Percentiles rank a stretch among this genome's conserved stretches.
Conservation (phyloP, 805 yeast species). For the Saccharomycopsis vini region DNA sequence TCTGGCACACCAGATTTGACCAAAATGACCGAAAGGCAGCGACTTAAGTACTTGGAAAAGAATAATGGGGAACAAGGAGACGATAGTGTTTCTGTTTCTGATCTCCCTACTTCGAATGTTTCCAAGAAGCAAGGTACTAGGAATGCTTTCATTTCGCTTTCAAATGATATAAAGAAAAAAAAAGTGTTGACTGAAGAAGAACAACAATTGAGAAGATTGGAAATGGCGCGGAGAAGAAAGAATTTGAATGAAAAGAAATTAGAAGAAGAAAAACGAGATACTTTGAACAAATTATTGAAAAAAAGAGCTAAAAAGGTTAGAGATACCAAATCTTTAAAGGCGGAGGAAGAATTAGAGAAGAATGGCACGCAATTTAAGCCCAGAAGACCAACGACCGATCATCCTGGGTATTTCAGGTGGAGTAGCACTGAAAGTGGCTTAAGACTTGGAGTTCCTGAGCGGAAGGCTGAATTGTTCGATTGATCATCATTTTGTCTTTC, state of each 20-base stretch:
- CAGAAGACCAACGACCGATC: slow-evolving; percentile 36
- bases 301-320: slow-evolving; percentile 72
- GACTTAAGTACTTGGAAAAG: slow-evolving; percentile 31
- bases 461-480: slow-evolving; percentile 7
- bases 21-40: slow-evolving; percentile 49
- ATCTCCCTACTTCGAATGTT: background rate
- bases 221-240: slow-evolving; percentile 79
- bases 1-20: slow-evolving; percentile 35
- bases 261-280: slow-evolving; percentile 90
- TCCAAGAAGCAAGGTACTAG: no score
- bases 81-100: slow-evolving; percentile 9
- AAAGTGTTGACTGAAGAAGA: slow-evolving; percentile 75
- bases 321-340: slow-evolving; percentile 27
- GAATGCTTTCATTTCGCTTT: slow-evolving; percentile 25
- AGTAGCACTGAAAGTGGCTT: slow-evolving; percentile 23
- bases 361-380: slow-evolving; percentile 17
- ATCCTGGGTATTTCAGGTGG: slow-evolving; percentile 39
- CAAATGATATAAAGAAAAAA: slow-evolving; percentile 37
- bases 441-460: slow-evolving; percentile 12
- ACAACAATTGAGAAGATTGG: slow-evolving; percentile 70
- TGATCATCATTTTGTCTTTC: no score
- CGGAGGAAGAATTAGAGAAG: slow-evolving; percentile 21
- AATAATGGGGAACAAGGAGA: slow-evolving; percentile 2
- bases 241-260: slow-evolving; percentile 72
- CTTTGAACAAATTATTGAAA: slow-evolving; percentile 75